Base-by-base conservation (phyloP, 129 eudicot genomes). In the Erigeron canadensis region DNA sequence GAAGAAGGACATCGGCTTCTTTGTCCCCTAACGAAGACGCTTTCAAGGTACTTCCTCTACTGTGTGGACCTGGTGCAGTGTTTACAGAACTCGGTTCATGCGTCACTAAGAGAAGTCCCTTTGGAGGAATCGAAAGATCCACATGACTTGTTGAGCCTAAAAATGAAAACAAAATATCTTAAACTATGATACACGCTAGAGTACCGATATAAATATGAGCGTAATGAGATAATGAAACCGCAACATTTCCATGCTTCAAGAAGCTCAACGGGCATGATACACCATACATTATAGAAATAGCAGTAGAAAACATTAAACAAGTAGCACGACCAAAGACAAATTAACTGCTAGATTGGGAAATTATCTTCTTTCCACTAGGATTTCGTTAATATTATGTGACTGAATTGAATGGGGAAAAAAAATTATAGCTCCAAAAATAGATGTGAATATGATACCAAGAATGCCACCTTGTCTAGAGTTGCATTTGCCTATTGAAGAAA, bases 1-100 rank as follows among this genome's bases (percentile, higher is more conserved):
- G 96, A 58, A 89, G 84, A 48, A 89, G 82, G 46, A 89, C 82
- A 82, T 89, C 96, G 50, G 79, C 96, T 81, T 89, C 91, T 56
- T 69, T 84, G 50, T 84, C 84, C 67, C 96, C 96, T 19, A 82
- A 80, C 13, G 91, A 86, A 65, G 60, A 81, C 34, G 96, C 96
- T 55, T 69, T 86, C 80, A 89, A 65, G 7, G 89, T 77, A 75
- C 64, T 80, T 63, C 96, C 96, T 81, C 96, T 76, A 10, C 80
- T 77, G 70, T 89, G 96, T 16, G 96, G 76, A 11, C 91, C 91
- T 23, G 89, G 91, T 16, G 67, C 79, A 21, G 83, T 84, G 74
- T 68, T 81, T 72, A 89, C 89, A 13, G 85, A 81, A 48, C 74
- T 69, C 10, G 91, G 96, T 73, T 89, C 96, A 58, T 89, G 96